Conservation (phyloP, 1,139 yeast genomes). For the Hemisphaericaspora xylanilytica region DNA sequence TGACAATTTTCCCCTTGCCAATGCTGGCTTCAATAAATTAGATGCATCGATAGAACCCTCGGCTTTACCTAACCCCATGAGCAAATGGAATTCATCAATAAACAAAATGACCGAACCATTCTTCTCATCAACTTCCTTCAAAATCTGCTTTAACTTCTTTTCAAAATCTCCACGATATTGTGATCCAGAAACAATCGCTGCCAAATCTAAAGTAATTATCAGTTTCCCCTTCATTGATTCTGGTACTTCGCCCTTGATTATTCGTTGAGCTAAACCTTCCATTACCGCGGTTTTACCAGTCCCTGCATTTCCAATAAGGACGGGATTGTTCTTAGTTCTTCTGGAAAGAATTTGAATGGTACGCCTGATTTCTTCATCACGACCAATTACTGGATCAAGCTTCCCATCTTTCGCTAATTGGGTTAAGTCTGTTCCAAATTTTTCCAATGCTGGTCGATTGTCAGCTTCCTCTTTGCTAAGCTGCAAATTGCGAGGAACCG, state of each 20-base stretch:
- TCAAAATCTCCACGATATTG: slow-evolving; percentile 96
- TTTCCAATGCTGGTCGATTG: slow-evolving; percentile 75
- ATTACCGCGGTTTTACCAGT: slow-evolving; percentile 96
- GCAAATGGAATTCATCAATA: slow-evolving; percentile 88
- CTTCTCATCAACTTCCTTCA: slow-evolving; percentile 84
- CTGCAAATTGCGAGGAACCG: slow-evolving; percentile 23
- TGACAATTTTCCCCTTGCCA: slow-evolving; percentile 89
- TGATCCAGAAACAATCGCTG: slow-evolving; percentile 89
- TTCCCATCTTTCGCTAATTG: slow-evolving; percentile 85
- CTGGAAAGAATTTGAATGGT: slow-evolving; percentile 90
- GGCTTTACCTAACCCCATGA: slow-evolving; percentile 89
- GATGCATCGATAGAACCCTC: slow-evolving; percentile 98
- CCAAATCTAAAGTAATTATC: slow-evolving; percentile 81
- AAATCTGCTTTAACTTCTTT: slow-evolving; percentile 77
- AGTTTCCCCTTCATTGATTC: slow-evolving; percentile 85
- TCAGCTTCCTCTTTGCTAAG: slow-evolving; percentile 50
- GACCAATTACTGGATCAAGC: slow-evolving; percentile 93
- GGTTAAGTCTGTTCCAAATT: slow-evolving; percentile 85
- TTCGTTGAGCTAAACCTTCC: slow-evolving; percentile 95
- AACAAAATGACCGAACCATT: slow-evolving; percentile 78
- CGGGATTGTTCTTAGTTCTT: slow-evolving; percentile 93
- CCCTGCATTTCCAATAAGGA: slow-evolving; percentile 92
- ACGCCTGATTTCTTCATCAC: slow-evolving; percentile 91
- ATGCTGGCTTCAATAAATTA: slow-evolving; percentile 85
- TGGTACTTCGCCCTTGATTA: slow-evolving; percentile 89